A percentile compares a stretch with the other conserved stretches of the same genome.
phyloP scores from a whole-genome alignment of 495 filamentous ascomycete genomes.

The Chaetomium tenue region DNA sequence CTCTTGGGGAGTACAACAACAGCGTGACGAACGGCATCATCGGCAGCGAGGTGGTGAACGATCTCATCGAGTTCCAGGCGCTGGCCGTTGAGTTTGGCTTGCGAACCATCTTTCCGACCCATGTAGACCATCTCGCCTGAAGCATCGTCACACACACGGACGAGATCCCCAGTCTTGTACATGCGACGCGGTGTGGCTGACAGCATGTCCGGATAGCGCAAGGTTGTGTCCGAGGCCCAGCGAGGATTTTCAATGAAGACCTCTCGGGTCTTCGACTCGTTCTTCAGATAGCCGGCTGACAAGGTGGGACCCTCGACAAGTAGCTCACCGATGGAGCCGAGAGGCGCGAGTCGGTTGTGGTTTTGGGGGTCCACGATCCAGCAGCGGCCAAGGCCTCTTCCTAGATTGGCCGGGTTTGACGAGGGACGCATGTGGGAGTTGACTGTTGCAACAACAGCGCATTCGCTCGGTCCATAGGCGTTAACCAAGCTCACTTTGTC shows the following conservation, averaged over 20 bases:
- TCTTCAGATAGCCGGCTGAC: conserved; percentile 26
- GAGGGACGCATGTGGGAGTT: conserved; percentile 21
- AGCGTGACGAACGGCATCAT: conserved; percentile 26
- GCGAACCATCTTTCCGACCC: conserved; percentile 35
- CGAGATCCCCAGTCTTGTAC: conserved; percentile 62
- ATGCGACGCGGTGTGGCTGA: conserved; percentile 27
- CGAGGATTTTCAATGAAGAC: conserved; percentile 28
- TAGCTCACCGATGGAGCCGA: conserved; percentile 51
- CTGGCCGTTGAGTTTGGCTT: conserved; percentile 44
- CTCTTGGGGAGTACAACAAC: conserved; percentile 22
- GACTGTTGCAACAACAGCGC: conserved; percentile 43
- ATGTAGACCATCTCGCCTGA: conserved; percentile 53
- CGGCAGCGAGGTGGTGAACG: conserved; percentile 43
- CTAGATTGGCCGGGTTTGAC: conserved; percentile 26
- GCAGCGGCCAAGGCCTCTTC: conserved; percentile 25
- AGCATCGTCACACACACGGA: conserved; percentile 48
- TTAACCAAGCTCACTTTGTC: conserved; percentile 47
- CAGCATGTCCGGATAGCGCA: conserved; percentile 23
- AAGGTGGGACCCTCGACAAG: conserved; percentile 47
- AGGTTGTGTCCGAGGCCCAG: conserved; percentile 32
- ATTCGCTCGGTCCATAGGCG: conserved; percentile 57
- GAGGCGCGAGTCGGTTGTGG: conserved; percentile 37
- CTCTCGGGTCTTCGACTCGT: conserved; percentile 24
- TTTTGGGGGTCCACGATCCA: conserved; percentile 36
- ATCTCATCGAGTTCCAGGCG: conserved; percentile 50